Evolutionary conservation across 2,329 filamentous ascomycete species (phyloP), one percentile per base, ranked within the genome.

Genomic region (Camptophora hylomeconis): DNA sequence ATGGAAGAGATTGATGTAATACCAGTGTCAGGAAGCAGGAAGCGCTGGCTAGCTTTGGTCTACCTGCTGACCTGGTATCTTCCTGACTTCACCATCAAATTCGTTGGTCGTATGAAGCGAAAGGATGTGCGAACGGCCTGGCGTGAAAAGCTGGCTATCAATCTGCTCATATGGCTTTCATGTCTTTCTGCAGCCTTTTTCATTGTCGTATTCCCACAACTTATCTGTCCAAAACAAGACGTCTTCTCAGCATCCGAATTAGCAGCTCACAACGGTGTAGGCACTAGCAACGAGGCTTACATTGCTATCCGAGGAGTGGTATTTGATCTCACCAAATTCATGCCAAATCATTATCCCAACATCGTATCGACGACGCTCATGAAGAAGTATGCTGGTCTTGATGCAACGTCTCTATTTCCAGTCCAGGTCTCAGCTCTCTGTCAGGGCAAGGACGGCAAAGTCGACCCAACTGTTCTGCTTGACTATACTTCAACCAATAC

Each of bases 141-240:
- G 89, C 71, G 89, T 49, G 89, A 98, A 54, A 98, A 98, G 65
- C 54, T 98, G 35, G 87, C 89, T 30, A 98, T 98, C 67, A 98
- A 98, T 62, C 66, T 98, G 53, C 69, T 95, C 49, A 98, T 98
- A 51, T 98, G 92, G 89, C 61, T 87, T 33, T 72, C 69, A 50
- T 95, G 87, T 57, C 61, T 60, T 10, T 56, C 80, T 26, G 74
- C 81, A 16, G 69, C 79, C 32, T 98, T 98, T 63, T 80, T 98
- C 64, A 83, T 95, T 47, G 68, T 95, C 36, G 67, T 75, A 31
- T 92, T 98, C 49, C 92, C 92, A 1, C 60, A 67, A 42, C 58
- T 95, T 39, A 83, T 98, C 47, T 98, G 89, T 55, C 89, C 89
- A 0, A 87, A 66, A 12, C 89, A 98, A 51, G 60, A 92, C 47